Base-by-base conservation (phyloP, 805 yeast species). In the Cyberlindnera nakhonratchasimensis region DNA sequence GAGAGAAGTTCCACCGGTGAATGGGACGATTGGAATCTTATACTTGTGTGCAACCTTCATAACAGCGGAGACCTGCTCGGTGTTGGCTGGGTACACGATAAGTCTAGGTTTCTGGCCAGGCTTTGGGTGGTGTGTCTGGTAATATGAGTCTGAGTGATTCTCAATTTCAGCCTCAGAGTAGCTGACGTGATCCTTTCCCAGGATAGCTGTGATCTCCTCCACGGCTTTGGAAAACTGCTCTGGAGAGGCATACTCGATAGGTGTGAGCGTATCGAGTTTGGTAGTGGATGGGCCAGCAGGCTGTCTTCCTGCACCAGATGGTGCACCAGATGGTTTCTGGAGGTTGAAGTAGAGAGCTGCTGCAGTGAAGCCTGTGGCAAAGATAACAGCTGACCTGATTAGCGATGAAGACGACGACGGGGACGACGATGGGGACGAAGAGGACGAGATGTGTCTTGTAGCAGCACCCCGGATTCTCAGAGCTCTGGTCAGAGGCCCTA, bases 1-100 rank as follows among this genome's bases (percentile, higher is more conserved):
- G 30, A 86, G 64, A 0, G 91, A 82, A 0, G 93, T 79, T 23
- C 87, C 87, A 9, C 93, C 95, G 1, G 87, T 75, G 45, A 64
- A 82, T 2, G 93, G 89, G n/a, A 86, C 79, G 43, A 85, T 78
- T 5, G 95, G 91, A 3, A 86, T 71, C 28, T 61, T 65, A 55
- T 77, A 72, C 48, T 73, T 67, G 54, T 82, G 79, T 42, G 86
- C 79, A 6, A 82, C 64, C 51, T 77, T 78, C 65, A 84, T 63
- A 11, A 86, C 70, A 17, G 66, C 61, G 0, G 87, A 78, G 0
- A 86, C 88, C 47, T 84, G 79, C 46, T 80, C 79, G 0, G 89
- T 82, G 45, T 74, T 63, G 24, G 70, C 71, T 1, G 91, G 90
- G 53, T 73, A 85, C 2, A 77, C 72, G 4, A 86, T 70, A 19